Conservation (phyloP, 495 filamentous ascomycete species). For the Neurospora hispaniola region DNA sequence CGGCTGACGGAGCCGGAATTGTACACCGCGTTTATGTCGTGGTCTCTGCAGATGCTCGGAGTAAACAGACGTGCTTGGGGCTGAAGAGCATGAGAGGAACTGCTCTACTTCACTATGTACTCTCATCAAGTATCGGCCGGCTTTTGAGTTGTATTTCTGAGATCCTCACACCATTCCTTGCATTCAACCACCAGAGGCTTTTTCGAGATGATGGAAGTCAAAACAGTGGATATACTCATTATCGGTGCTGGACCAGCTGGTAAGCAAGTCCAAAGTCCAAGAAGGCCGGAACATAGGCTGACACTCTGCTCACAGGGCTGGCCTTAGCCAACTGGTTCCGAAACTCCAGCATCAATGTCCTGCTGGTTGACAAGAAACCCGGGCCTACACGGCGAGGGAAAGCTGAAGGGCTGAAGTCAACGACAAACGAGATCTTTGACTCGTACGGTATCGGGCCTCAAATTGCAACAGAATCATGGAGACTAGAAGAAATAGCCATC, state of each 20-base stretch:
- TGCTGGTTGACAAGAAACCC: constrained; percentile 10
- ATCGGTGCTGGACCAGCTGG: constrained; percentile 58
- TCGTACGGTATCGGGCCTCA: constrained; percentile 9
- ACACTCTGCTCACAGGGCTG: not conserved
- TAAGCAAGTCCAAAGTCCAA: constrained; percentile 31
- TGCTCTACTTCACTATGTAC: not conserved
- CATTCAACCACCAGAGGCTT: not conserved
- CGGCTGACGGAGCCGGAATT: not conserved
- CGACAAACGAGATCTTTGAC: constrained; percentile 13
- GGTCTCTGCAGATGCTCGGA: not conserved
- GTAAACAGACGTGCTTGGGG: not conserved
- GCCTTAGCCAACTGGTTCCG: constrained; percentile 13
- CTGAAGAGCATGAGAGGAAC: not conserved
- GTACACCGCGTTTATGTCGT: not conserved
- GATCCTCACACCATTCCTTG: not conserved
- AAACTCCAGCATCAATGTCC: constrained; percentile 5
- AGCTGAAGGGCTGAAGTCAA: constrained; percentile 14
- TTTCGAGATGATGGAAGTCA: not conserved
- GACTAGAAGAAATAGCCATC: constrained; percentile 12
- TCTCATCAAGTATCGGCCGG: not conserved
- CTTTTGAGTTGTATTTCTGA: not conserved
- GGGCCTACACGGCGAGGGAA: constrained; percentile 6
- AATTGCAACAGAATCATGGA: constrained; percentile 11
- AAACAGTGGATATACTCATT: constrained; percentile 43
- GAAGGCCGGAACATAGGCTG: not conserved